Conservation (phyloP, 495 filamentous ascomycete species). For the Penicillium roqueforti region DNA sequence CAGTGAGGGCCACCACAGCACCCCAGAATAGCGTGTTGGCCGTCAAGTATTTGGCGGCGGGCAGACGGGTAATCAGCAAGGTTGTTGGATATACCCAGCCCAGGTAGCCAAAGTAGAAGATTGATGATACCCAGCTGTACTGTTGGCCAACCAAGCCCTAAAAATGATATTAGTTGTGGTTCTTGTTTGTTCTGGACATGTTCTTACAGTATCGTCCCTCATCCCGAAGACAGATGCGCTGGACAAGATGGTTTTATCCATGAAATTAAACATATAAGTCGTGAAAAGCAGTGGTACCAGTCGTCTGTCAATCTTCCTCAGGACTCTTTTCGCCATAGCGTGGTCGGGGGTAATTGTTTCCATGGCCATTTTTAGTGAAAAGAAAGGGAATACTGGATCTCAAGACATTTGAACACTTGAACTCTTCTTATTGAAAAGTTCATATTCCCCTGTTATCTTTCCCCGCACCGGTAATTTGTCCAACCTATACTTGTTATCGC, state of each 20-base stretch:
- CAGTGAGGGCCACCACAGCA: slow-evolving; percentile 47
- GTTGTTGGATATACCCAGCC: slow-evolving; percentile 38
- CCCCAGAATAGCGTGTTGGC: slow-evolving; percentile 56
- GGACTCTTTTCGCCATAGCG: slow-evolving; percentile 13
- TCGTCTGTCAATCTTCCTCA: slow-evolving; percentile 48
- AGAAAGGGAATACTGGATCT: not conserved
- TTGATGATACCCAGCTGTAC: slow-evolving; percentile 56
- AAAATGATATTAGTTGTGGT: slow-evolving; percentile 21
- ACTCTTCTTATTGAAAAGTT: not conserved
- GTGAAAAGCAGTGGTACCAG: slow-evolving; percentile 41
- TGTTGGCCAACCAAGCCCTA: slow-evolving; percentile 46
- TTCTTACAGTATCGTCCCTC: slow-evolving; percentile 33
- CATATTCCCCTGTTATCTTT: slow-evolving; percentile 15
- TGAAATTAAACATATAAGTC: slow-evolving; percentile 43
- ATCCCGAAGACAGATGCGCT: slow-evolving; percentile 52
- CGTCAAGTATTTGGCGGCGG: slow-evolving; percentile 50
- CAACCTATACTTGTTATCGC: slow-evolving; percentile 9
- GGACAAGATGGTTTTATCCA: slow-evolving; percentile 54
- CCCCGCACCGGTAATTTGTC: slow-evolving; percentile 15
- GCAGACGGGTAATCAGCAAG: slow-evolving; percentile 52
- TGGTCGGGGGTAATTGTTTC: slow-evolving; percentile 10
- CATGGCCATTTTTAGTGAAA: not conserved
- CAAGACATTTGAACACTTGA: not conserved
- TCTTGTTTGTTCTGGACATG: not conserved
- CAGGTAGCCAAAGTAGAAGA: slow-evolving; percentile 59